Percentiles rank a stretch among this genome's conserved stretches.
Conservation (phyloP, 1,139 yeast species). For the Kurtzmaniella quercitrusa region DNA sequence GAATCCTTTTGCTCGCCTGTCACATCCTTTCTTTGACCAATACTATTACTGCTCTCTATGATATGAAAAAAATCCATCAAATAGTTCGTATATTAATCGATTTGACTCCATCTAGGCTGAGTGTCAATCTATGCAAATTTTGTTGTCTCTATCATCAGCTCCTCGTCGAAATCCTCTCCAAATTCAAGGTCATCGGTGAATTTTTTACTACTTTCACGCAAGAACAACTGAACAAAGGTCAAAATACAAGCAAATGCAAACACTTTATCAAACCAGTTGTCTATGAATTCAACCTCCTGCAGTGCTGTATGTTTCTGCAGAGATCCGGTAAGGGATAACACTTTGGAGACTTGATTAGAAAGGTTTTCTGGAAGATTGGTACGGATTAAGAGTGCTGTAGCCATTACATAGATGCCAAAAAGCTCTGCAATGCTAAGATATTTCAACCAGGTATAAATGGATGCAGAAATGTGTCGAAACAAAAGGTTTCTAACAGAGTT, state of each 20-base stretch:
- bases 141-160: conserved; percentile 22
- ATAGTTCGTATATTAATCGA: too few relatives aligned
- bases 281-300: conserved; percentile 57
- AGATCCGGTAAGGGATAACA: conserved; percentile 38
- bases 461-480: conserved; percentile 18
- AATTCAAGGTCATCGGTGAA: conserved; percentile 12
- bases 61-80: too few relatives aligned
- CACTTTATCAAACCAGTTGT: conserved; percentile 76
- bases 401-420: conserved; percentile 72
- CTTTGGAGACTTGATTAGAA: conserved; percentile 45
- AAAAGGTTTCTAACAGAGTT: conserved; percentile 32
- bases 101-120: neutral
- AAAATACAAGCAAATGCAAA: conserved; percentile 55
- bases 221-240: conserved; percentile 44
- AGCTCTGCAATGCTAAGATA: conserved; percentile 62
- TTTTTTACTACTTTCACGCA: conserved; percentile 17
- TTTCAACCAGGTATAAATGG: conserved; percentile 31
- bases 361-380: conserved; percentile 67
- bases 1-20: too few relatives aligned
- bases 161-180: conserved; percentile 29
- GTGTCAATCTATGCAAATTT: neutral
- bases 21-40: too few relatives aligned
- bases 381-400: conserved; percentile 74
- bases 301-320: conserved; percentile 17
- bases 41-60: too few relatives aligned